Evolutionary conservation across 805 yeast genomes (phyloP), one percentile per base, ranked within the genome.

Genomic region (Priceomyces melissophilus): DNA sequence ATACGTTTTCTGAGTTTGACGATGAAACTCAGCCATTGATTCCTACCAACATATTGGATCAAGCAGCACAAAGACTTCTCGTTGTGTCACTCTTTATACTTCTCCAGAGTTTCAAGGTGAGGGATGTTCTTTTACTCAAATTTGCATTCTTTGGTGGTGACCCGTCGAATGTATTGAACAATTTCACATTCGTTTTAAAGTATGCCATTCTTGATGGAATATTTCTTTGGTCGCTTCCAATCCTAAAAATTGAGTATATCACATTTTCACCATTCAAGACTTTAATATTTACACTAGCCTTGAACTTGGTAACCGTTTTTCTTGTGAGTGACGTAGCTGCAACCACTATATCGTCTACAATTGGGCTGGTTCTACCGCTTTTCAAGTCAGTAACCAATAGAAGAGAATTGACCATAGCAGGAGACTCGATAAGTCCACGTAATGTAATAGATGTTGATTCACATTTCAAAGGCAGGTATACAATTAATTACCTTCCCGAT

Each of bases 401-500:
- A 44, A 60, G 53, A 29, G 82, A 79, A 44, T 58, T 79, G 43
- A 78, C 79, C n/a, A 58, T 80, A 4, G 62, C 66, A 11, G 84
- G 84, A 10, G 71, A 69, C 30, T 50, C 76, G 0, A 63, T 75
- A 3, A 60, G 58, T 30, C 52, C 74, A 3, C 57, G 62, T 14
- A 52, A 55, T 26, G 55, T 71, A 10, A 41, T 63, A 3, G 79
- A 78, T 44, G 73, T 73, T 52, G 67, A 77, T 15, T 56, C 77
- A 2, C 95, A 89, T 59, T 84, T 90, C 58, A 84, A 79, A 53
- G 99, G 99, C 33, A 81, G 80, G 32, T 86, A 87, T 54, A 85
- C 90, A 1, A 83, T 93, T 46, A 85, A 90, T 54, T 85, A 86
- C 46, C 67, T 93, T 28, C 98, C 99, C 0, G 97, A 91, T 61